phyloP scores from a whole-genome alignment of 306 rosid genomes.

The Spatholobus suberectus region DNA sequence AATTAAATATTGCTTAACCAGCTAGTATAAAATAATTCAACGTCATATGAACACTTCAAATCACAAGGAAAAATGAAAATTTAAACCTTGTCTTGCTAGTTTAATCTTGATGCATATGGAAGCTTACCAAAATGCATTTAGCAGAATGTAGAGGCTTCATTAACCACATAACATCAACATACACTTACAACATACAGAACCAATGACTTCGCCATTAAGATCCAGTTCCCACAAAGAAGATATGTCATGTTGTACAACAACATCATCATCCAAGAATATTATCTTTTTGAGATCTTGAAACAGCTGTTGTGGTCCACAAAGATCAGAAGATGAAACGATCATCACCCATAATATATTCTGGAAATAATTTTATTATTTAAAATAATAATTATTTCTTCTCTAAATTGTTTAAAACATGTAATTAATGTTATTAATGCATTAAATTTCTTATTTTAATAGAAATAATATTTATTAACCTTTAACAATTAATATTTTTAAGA shows the following conservation, averaged over 20 bases:
- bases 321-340: slow-evolving; percentile 48
- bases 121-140: neutral
- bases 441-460: too few relatives aligned
- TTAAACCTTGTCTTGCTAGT: neutral
- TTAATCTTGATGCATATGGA: neutral
- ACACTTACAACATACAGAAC: slow-evolving; percentile 79
- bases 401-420: too few relatives aligned
- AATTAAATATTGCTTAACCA: slow-evolving; percentile 5
- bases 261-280: slow-evolving; percentile 82
- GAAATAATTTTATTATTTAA: too few relatives aligned
- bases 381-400: too few relatives aligned
- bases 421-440: too few relatives aligned
- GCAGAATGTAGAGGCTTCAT: slow-evolving; percentile 16
- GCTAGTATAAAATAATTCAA: neutral
- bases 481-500: too few relatives aligned
- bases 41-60: slow-evolving; percentile 4
- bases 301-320: slow-evolving; percentile 62
- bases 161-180: neutral
- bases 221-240: slow-evolving; percentile 77
- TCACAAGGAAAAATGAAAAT: neutral
- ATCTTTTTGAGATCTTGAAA: slow-evolving; percentile 85
- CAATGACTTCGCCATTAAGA: slow-evolving; percentile 80
- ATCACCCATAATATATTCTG: too few relatives aligned
- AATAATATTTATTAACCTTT: too few relatives aligned
- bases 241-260: slow-evolving; percentile 79